Evolutionary conservation across 352 stramenopile species (phyloP), one percentile per base, ranked within the genome.

Genomic region (Phytophthora chlamydospora): DNA sequence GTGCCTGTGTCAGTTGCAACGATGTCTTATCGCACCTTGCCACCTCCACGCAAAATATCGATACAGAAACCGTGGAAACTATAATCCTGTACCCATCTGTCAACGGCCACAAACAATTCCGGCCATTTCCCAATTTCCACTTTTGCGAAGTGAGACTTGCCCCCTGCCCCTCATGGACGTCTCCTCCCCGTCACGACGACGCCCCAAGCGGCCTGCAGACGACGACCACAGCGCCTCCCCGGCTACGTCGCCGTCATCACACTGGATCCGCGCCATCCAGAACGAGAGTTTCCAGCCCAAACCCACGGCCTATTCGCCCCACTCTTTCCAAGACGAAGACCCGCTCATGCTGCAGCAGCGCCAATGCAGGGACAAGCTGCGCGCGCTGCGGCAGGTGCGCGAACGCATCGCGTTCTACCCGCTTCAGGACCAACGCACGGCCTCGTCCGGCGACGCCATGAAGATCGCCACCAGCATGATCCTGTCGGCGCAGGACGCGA

Each of bases 241-340:
- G 1, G 21, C 49, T 27, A 50, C 52, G 40, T 66, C 66, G 17
- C 39, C 61, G 7, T 74, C 64, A 6, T 67, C 61, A 10, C 55
- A 73, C 16, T 86, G 74, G 74, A 77, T 75, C 53, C 59, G 61
- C 27, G 61, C 72, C 33, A 79, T 89, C 21, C 72, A 85, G 52
- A 87, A 89, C 41, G 61, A 78, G 64, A 75, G 67, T 41, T 91
- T 80, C 58, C 58, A 79, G 61, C 67, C 82, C 40, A 87, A 85
- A 31, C 85, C 85, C 12, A 89, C 85, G 13, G 77, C 85, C 36
- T 92, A 90, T 52, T 83, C 75, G 34, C 85, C 85, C 11, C 73
- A 78, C 16, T 55, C 68, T 0, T 59, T 61, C 14, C 49, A 73
- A 6, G 76, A 81, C 8, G 78, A 89, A 19, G 80, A 94, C 56